phyloP scores from a whole-genome alignment of 305 asterid genomes.

The Fraxinus greggii region DNA sequence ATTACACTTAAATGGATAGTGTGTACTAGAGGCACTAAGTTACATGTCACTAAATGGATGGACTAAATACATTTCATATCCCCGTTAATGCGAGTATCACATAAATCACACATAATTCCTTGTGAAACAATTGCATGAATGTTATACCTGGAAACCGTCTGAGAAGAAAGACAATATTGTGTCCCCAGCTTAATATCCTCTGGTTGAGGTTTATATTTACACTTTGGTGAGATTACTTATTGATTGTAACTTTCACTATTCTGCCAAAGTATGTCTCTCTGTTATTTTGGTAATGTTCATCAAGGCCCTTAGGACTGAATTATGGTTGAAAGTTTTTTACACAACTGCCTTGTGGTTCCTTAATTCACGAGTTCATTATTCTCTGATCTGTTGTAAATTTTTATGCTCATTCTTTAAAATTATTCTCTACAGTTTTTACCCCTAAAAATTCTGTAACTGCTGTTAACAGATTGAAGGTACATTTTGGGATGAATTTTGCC shows the following conservation, averaged over 20 bases:
- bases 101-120: background rate
- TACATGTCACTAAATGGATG: background rate
- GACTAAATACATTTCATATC: background rate
- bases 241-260: background rate
- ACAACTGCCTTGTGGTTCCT: conserved; percentile 1
- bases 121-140: background rate
- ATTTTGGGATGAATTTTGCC: conserved; percentile 61
- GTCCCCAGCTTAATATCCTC: background rate
- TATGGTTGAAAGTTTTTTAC: background rate
- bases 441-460: conserved; percentile 47
- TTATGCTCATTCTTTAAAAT: conserved; percentile 36
- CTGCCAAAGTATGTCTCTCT: background rate
- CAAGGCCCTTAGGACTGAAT: background rate
- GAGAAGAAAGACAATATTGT: background rate
- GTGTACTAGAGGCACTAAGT: background rate
- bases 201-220: background rate
- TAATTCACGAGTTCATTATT: conserved; percentile 1
- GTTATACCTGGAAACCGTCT: background rate
- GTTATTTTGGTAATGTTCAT: background rate
- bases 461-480: conserved; percentile 61
- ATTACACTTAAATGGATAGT: background rate
- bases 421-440: conserved; percentile 37
- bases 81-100: background rate
- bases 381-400: conserved; percentile 1
- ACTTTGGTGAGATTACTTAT: background rate